phyloP scores from a whole-genome alignment of 179 eudicot species.

The Drosera spatulata region DNA sequence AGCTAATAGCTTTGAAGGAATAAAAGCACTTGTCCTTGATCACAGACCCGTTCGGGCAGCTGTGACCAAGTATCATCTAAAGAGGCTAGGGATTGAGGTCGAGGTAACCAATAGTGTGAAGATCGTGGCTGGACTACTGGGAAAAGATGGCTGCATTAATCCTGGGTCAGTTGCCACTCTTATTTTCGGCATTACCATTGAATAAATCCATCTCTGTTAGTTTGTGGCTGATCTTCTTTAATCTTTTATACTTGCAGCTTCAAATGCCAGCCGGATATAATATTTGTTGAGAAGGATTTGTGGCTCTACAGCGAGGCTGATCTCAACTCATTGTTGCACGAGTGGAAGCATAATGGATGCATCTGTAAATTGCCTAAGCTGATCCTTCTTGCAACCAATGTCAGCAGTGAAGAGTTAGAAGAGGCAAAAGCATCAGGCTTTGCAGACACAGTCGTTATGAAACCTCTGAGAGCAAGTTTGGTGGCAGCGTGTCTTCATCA shows the following conservation, averaged over 20 bases:
- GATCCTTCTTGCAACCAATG: conserved; percentile 50
- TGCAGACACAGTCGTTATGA: conserved; percentile 60
- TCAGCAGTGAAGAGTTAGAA: conserved; percentile 28
- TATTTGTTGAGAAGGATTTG: conserved; percentile 57
- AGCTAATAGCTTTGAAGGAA: conserved; percentile 30
- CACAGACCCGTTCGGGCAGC: conserved; percentile 48
- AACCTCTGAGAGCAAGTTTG: conserved; percentile 62
- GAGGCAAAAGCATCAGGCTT: conserved; percentile 50
- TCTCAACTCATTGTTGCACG: conserved; percentile 12
- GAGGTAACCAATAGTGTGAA: conserved; percentile 29
- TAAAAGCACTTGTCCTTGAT: conserved; percentile 48
- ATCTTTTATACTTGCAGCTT: conserved; percentile 13
- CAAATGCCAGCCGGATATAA: conserved; percentile 35
- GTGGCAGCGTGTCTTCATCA: conserved; percentile 68
- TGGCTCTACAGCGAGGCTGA: conserved; percentile 34
- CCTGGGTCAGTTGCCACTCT: conserved; percentile 29
- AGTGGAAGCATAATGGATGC: conserved; percentile 24
- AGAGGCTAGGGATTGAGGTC: conserved; percentile 45
- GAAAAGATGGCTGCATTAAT: conserved; percentile 19
- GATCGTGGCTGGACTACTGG: conserved; percentile 15
- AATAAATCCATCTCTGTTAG: too few species aligned
- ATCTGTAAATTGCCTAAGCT: conserved; percentile 24
- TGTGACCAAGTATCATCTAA: conserved; percentile 52
- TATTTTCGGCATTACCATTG: background rate
- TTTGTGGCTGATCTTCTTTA: background rate